Evolutionary conservation across 1,139 yeast genomes (phyloP).

Genomic region (Pichia sp.): DNA sequence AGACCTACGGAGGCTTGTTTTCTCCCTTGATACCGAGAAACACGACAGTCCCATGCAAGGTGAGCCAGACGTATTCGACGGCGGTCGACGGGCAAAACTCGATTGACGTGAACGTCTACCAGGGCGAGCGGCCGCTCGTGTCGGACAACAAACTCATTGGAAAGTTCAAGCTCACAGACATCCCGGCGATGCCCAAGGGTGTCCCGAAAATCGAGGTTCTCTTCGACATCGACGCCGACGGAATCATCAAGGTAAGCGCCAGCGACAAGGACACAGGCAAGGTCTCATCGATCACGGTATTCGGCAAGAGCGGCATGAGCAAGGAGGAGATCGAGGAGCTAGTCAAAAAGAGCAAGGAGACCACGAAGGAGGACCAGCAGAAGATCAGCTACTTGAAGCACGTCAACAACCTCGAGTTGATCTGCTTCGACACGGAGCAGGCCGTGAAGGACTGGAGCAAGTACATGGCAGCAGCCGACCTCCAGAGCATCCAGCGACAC

Average conservation of each 20-base stretch:
- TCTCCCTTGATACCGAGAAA: conserved; percentile 74
- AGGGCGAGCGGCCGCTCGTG: conserved; percentile 74
- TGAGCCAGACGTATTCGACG: conserved; percentile 69
- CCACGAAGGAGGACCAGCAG: conserved; percentile 43
- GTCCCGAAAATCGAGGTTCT: conserved; percentile 70
- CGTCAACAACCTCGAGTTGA: conserved; percentile 33
- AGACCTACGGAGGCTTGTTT: conserved; percentile 77
- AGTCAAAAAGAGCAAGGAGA: conserved; percentile 48
- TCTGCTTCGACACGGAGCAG: conserved; percentile 34
- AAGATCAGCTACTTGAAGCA: conserved; percentile 34
- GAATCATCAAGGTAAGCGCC: conserved; percentile 73
- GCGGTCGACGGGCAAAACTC: conserved; percentile 86
- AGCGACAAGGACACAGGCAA: conserved; percentile 57
- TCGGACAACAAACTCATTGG: conserved; percentile 72
- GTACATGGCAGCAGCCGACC: conserved; percentile 35
- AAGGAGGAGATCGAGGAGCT: conserved; percentile 58
- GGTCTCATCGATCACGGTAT: conserved; percentile 60
- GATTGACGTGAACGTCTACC: conserved; percentile 72
- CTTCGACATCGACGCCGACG: conserved; percentile 79
- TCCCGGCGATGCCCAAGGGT: conserved; percentile 73
- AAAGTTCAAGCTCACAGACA: conserved; percentile 61
- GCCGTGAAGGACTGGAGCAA: conserved; percentile 28
- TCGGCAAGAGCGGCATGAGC: conserved; percentile 64
- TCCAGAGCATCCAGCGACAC: conserved; percentile 32
- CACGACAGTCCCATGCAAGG: conserved; percentile 70